Base-by-base conservation (phyloP, 768 basidiomycete species). In the Cystofilobasidium ferigula region DNA sequence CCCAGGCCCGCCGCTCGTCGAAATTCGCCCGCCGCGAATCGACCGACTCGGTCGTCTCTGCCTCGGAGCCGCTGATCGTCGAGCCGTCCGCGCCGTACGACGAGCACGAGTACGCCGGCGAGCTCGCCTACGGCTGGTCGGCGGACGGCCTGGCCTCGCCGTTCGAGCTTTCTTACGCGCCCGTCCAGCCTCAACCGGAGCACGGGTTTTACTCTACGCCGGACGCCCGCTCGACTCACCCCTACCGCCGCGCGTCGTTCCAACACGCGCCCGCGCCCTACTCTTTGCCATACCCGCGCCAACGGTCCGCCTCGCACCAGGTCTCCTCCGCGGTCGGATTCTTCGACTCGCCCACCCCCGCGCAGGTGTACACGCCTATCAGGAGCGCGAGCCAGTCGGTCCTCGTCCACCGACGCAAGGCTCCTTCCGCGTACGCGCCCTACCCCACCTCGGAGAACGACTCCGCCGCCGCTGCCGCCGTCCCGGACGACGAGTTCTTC, bases 71-170 rank as follows among this genome's bases (percentile, higher is more conserved):
- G 9, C 7, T 9, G 38, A 45, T 42, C 43, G 28, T 38, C 38
- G 38, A 30, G 24, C 2, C 24, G 1, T 60, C 38, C 0, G 9
- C 16, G 22, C 26, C 26, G 16, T 13, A 30, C 38, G 36, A 60
- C 58, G 14, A 36, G 24, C 18, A 13, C 56, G 10, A 14, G 34
- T 58, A 14, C 32, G 16, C 26, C 3, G 30, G 32, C 54, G 40
- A 58, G 35, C 57, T 58, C 57, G 40, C 57, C 57, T 42, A 18
- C 12, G 40, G 57, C 20, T 60, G 36, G 38, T 42, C 36, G 40
- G n/a, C 0, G 9, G 24, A n/a, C n/a, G 58, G 43, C 7, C 38
- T 38, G 13, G 38, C 26, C 26, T 28, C 38, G 7, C 38, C 38
- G 5, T 38, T 60, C 30, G 58, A 38, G 28, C 10, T 60, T 1